These are phyloP conservation scores for Paragyromitra xinjiangensis DNA, from an alignment of 495 filamentous ascomycete species.

Conservation along the genomic window DNA sequence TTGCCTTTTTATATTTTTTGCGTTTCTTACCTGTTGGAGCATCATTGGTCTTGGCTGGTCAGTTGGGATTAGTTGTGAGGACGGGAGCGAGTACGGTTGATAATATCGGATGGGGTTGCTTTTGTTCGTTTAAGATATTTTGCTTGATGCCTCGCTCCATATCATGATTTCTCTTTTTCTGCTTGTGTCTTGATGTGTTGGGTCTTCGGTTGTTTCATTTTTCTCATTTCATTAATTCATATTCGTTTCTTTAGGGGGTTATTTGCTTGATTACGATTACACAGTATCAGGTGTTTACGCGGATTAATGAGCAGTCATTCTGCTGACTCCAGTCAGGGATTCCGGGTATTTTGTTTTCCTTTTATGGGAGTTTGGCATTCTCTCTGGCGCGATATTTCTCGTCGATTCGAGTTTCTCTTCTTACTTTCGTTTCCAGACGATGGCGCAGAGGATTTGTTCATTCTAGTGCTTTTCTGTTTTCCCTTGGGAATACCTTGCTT, in stretches of 20 bases:
- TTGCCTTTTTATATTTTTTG: slow-evolving; percentile 33
- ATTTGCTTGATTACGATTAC: slow-evolving; percentile 45
- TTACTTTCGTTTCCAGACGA: slow-evolving; percentile 22
- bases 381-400: slow-evolving; percentile 40
- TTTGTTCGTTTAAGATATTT: slow-evolving; percentile 33
- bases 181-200: slow-evolving; percentile 25
- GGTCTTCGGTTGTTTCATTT: slow-evolving; percentile 35
- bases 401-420: slow-evolving; percentile 49
- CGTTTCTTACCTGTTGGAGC: slow-evolving; percentile 34
- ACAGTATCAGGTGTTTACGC: slow-evolving; percentile 32
- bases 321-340: slow-evolving; percentile 32
- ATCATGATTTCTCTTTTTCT: slow-evolving; percentile 34
- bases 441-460: slow-evolving; percentile 13
- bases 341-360: slow-evolving; percentile 31
- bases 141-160: slow-evolving; percentile 27
- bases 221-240: background rate
- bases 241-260: slow-evolving; percentile 41
- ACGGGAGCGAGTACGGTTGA: slow-evolving; percentile 10
- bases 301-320: slow-evolving; percentile 47
- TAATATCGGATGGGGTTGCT: slow-evolving; percentile 34
- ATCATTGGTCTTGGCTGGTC: slow-evolving; percentile 25
- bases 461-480: slow-evolving; percentile 23
- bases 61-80: slow-evolving; percentile 14
- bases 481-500: slow-evolving; percentile 32
- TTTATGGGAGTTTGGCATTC: slow-evolving; percentile 45